These are phyloP conservation scores for Boletus pseudo-olivaceus DNA, from an alignment of 768 basidiomycete genomes.

Conservation along the genomic window DNA sequence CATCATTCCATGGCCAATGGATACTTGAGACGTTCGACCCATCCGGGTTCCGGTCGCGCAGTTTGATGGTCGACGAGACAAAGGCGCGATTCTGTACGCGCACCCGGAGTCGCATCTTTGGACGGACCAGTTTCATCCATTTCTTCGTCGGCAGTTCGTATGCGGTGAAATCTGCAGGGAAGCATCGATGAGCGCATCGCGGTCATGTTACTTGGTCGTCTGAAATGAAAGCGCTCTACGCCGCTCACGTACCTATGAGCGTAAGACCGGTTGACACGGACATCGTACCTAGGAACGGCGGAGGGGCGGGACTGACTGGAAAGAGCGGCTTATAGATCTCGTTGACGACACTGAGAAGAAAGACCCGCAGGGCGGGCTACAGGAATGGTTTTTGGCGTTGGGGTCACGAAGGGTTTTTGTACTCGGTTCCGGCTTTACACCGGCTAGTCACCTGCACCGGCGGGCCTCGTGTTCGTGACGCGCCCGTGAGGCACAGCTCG, in stretches of 20 bases:
- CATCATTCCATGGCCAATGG: conserved; percentile 15
- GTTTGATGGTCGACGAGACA: conserved; percentile 16
- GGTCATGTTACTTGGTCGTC: neutral
- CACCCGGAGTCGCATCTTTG: conserved; percentile 24
- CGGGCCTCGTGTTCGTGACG: neutral
- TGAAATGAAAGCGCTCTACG: neutral
- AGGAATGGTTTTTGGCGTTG: neutral
- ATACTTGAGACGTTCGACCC: neutral
- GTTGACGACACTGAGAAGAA: neutral
- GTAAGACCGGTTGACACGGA: conserved; percentile 12
- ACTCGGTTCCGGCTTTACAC: conserved; percentile 15
- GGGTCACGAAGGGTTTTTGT: conserved; percentile 5
- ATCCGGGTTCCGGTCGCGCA: conserved; percentile 1
- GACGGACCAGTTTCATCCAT: conserved; percentile 17
- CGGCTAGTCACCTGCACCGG: neutral
- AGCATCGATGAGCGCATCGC: neutral
- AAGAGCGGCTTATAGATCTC: neutral
- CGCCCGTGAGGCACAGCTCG: too few species aligned
- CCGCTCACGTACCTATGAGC: conserved; percentile 15
- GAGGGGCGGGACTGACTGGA: neutral
- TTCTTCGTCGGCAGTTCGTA: conserved; percentile 20
- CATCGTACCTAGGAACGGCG: neutral
- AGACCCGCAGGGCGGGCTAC: neutral
- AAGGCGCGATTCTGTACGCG: conserved; percentile 3
- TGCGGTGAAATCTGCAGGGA: conserved; percentile 23